phyloP scores from a whole-genome alignment of 1,139 yeast species.

The Komagataea norvegica region DNA sequence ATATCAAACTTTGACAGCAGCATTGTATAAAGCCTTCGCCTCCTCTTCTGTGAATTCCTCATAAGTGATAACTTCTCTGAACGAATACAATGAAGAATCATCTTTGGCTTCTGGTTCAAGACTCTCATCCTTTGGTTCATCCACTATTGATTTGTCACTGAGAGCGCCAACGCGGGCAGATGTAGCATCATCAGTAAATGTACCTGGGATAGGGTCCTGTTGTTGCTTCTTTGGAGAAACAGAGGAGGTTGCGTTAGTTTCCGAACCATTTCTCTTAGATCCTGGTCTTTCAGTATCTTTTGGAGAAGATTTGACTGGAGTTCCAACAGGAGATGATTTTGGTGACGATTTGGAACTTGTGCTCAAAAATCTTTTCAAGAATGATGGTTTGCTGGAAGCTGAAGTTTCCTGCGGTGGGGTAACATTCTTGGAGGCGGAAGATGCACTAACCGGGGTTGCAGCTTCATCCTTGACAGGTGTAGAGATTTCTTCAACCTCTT shows the following conservation, averaged over 20 bases:
- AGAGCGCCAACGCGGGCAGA: neutral
- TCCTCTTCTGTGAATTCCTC: slow-evolving; percentile 10
- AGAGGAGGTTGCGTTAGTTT: neutral
- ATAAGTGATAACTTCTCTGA: slow-evolving; percentile 12
- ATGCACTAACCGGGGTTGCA: slow-evolving; percentile 1
- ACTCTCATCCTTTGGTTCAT: slow-evolving; percentile 1
- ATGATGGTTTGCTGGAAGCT: slow-evolving; percentile 2
- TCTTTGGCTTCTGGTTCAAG: slow-evolving; percentile 2
- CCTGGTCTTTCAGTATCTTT: neutral
- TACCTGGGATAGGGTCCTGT: too few species aligned
- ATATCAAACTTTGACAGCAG: slow-evolving; percentile 1
- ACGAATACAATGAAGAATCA: slow-evolving; percentile 10
- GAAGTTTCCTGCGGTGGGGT: neutral
- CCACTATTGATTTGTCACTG: too few species aligned
- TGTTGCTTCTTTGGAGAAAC: neutral
- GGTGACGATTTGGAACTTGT: slow-evolving; percentile 3
- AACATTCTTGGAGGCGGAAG: slow-evolving; percentile 1
- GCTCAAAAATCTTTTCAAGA: slow-evolving; percentile 8
- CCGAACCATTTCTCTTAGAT: neutral
- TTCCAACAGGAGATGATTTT: neutral
- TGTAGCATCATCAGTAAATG: neutral
- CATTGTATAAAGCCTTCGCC: slow-evolving; percentile 5
- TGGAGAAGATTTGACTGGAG: neutral
- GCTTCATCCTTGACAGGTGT: too few species aligned
- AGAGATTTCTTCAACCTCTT: neutral